These are phyloP conservation scores for Biscogniauxia marginata DNA, from an alignment of 2,329 filamentous ascomycete genomes.

Conservation along the genomic window DNA sequence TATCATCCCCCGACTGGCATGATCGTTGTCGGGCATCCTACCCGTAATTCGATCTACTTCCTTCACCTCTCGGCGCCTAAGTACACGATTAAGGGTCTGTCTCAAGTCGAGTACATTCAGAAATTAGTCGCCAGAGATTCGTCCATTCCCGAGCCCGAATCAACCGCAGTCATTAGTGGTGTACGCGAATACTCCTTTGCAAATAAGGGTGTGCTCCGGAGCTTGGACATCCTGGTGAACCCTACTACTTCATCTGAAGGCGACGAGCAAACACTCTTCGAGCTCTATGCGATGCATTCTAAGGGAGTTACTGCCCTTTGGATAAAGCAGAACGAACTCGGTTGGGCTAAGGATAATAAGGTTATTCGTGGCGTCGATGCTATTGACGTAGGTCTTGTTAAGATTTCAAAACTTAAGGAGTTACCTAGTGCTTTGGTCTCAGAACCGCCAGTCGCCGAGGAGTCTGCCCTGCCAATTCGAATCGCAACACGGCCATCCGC, in stretches of 20 bases:
- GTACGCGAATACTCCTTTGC: conserved; percentile 92
- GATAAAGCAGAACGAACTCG: conserved; percentile 84
- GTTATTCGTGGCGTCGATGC: conserved; percentile 78
- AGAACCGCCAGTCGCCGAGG: conserved; percentile 46
- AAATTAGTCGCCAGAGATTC: conserved; percentile 71
- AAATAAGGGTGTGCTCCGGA: conserved; percentile 82
- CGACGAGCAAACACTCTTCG: conserved; percentile 77
- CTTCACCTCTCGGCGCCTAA: conserved; percentile 91
- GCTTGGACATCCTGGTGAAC: conserved; percentile 80
- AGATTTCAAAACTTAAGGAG: conserved; percentile 67
- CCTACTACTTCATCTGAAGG: conserved; percentile 62
- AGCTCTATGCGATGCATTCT: conserved; percentile 96
- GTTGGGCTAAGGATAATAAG: conserved; percentile 89
- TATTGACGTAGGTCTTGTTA: conserved; percentile 69
- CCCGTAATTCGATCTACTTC: conserved; percentile 96
- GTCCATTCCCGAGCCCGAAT: conserved; percentile 79
- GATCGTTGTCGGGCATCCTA: conserved; percentile 92
- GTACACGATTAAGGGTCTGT: conserved; percentile 79
- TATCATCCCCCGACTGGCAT: conserved; percentile 93
- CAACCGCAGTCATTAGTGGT: conserved; percentile 95
- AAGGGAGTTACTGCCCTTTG: conserved; percentile 90
- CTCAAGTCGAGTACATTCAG: conserved; percentile 84
- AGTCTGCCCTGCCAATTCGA: conserved; percentile 32
- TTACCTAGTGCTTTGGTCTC: conserved; percentile 46
- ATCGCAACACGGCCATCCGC: conserved; percentile 20